phyloP scores from a whole-genome alignment of 2,329 filamentous ascomycete genomes.

The Dendryphion nanum region DNA sequence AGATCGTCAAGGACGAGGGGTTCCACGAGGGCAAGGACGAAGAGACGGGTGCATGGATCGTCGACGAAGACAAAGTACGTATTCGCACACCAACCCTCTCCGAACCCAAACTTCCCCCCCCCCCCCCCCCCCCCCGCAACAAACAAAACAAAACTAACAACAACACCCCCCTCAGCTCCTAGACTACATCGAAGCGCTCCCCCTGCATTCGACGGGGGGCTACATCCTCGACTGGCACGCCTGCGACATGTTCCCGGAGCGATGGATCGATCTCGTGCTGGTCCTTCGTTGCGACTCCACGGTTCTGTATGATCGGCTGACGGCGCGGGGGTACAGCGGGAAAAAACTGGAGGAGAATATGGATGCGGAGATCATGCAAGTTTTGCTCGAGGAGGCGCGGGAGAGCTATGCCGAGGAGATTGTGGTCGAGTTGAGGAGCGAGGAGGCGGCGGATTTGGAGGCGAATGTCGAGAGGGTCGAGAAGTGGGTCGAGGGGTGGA shows the following conservation, averaged over 20 bases:
- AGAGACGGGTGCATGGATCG: conserved; percentile 82
- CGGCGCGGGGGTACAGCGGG: conserved; percentile 75
- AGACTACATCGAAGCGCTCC: conserved; percentile 82
- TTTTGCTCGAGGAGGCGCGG: conserved; percentile 83
- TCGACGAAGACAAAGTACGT: conserved; percentile 89
- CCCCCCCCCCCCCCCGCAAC: conserved; percentile 1
- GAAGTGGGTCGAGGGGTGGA: conserved; percentile 81
- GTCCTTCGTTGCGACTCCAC: conserved; percentile 81
- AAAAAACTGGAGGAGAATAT: conserved; percentile 93
- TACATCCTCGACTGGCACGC: conserved; percentile 97
- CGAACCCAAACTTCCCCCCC: not conserved
- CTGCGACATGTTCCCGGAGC: conserved; percentile 89
- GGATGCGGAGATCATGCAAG: conserved; percentile 96
- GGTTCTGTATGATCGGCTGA: conserved; percentile 80
- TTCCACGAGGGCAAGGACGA: conserved; percentile 90
- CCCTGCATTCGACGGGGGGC: conserved; percentile 65
- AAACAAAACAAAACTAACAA: too few species aligned
- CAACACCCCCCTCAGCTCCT: conserved; percentile 61
- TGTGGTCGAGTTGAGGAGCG: conserved; percentile 84
- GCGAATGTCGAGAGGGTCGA: conserved; percentile 81
- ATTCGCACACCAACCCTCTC: too few species aligned
- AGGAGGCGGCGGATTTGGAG: conserved; percentile 84
- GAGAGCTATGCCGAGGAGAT: conserved; percentile 85
- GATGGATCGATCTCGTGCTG: conserved; percentile 93
- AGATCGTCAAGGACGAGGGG: conserved; percentile 82